Conservation (phyloP, 139 green algal genomes). For the Dunaliella sp. region DNA sequence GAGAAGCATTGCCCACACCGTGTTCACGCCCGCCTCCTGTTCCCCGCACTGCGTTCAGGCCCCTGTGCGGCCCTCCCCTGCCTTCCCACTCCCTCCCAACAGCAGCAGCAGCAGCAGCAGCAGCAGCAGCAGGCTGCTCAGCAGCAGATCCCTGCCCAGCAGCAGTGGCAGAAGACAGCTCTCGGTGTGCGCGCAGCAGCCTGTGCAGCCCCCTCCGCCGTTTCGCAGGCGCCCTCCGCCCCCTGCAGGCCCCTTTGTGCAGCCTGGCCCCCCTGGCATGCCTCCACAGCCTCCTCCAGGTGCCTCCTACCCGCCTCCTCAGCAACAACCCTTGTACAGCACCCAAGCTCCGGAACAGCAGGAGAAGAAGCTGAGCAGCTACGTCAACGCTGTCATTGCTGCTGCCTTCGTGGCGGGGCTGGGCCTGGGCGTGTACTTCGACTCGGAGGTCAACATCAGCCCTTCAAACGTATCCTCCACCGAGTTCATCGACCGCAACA, state of each 20-base stretch:
- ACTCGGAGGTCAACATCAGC: constrained; percentile 71
- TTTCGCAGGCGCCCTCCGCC: background rate
- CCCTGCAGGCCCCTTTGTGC: background rate
- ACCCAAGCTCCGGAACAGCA: background rate
- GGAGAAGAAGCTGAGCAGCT: constrained; percentile 26
- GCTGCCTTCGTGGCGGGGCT: constrained; percentile 89
- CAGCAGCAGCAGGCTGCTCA: background rate
- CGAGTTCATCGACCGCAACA: constrained; percentile 93
- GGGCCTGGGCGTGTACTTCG: constrained; percentile 75
- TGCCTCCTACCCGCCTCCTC: background rate
- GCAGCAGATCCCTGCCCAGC: constrained; percentile 2
- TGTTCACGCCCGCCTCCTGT: background rate
- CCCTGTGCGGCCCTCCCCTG: background rate
- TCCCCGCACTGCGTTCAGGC: background rate
- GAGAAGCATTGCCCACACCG: no score
- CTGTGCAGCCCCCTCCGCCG: background rate
- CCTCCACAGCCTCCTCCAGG: background rate
- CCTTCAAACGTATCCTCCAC: constrained; percentile 87
- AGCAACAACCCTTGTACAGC: constrained; percentile 15
- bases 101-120: background rate
- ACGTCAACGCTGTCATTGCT: constrained; percentile 55
- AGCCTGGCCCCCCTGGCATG: background rate
- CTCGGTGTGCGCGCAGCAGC: background rate
- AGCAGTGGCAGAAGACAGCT: background rate
- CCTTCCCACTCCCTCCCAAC: no score